Evolutionary conservation across 495 filamentous ascomycete genomes (phyloP).

Genomic region (Friedmanniomyces simplex): DNA sequence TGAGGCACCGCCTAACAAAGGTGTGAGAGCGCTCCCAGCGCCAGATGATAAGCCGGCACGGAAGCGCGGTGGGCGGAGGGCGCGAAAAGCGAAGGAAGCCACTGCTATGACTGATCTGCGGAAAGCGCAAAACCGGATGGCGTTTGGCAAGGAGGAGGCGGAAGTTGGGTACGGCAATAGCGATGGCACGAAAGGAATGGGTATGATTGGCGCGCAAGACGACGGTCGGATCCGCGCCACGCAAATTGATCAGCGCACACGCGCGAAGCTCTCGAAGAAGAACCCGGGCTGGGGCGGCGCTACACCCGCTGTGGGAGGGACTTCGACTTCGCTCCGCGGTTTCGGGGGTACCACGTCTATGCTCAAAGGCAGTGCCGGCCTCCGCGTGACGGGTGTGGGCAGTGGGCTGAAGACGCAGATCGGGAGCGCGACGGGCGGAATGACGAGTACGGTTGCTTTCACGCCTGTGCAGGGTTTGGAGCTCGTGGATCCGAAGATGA

Average conservation of each 20-base stretch:
- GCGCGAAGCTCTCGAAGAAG: slow-evolving; percentile 85
- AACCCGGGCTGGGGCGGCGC: slow-evolving; percentile 89
- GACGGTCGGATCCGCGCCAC: slow-evolving; percentile 76
- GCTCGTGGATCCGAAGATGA: slow-evolving; percentile 87
- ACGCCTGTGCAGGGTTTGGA: slow-evolving; percentile 91
- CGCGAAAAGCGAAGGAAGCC: slow-evolving; percentile 92
- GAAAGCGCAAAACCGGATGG: slow-evolving; percentile 93
- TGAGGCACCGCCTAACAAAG: slow-evolving; percentile 86
- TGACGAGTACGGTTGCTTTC: slow-evolving; percentile 80
- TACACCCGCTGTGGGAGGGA: slow-evolving; percentile 54
- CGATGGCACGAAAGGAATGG: slow-evolving; percentile 76
- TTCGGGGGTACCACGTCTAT: slow-evolving; percentile 59
- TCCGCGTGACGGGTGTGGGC: slow-evolving; percentile 67
- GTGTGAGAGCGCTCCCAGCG: slow-evolving; percentile 75
- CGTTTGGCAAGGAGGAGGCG: slow-evolving; percentile 89
- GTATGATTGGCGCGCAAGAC: slow-evolving; percentile 86
- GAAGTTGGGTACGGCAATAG: slow-evolving; percentile 88
- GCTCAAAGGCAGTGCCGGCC: slow-evolving; percentile 54
- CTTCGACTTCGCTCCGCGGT: slow-evolving; percentile 57
- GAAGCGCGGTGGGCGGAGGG: slow-evolving; percentile 85
- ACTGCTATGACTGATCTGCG: slow-evolving; percentile 93
- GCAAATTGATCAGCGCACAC: slow-evolving; percentile 87
- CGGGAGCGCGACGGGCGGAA: slow-evolving; percentile 44
- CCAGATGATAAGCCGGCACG: slow-evolving; percentile 91
- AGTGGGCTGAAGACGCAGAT: slow-evolving; percentile 26